Evolutionary conservation across 2,329 filamentous ascomycete genomes (phyloP).

Genomic region (Sclerotinia spermophila): DNA sequence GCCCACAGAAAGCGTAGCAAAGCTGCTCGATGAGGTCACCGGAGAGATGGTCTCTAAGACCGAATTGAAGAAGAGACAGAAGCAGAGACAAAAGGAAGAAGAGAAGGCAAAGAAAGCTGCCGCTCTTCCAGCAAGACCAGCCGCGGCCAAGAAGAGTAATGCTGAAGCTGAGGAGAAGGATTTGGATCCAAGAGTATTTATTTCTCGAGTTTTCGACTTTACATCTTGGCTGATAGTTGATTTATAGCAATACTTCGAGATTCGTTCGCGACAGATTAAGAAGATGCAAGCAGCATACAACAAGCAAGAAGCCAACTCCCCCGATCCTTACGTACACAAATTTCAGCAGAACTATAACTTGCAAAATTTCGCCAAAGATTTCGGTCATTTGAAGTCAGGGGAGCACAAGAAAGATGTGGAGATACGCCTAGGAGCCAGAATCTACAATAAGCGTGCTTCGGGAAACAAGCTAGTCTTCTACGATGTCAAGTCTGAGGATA

Average conservation of each 20-base stretch:
- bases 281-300: constrained; percentile 52
- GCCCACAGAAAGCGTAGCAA: constrained; percentile 31
- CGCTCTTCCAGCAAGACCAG: constrained; percentile 56
- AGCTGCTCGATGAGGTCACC: constrained; percentile 83
- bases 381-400: constrained; percentile 79
- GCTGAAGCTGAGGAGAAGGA: constrained; percentile 63
- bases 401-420: constrained; percentile 73
- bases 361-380: constrained; percentile 73
- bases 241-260: constrained; percentile 85
- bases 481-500: constrained; percentile 72
- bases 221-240: constrained; percentile 20
- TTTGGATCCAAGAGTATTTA: constrained; percentile 65
- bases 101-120: constrained; percentile 87
- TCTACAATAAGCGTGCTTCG: constrained; percentile 81
- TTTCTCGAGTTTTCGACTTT: not conserved
- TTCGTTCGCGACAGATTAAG: constrained; percentile 79
- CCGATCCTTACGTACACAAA: constrained; percentile 89
- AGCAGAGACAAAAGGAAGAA: constrained; percentile 81
- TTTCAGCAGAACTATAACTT: constrained; percentile 85
- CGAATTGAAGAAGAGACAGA: constrained; percentile 92
- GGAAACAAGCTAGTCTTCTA: constrained; percentile 90
- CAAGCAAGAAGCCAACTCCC: constrained; percentile 56
- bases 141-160: constrained; percentile 54
- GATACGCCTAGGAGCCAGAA: constrained; percentile 76
- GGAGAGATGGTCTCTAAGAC: constrained; percentile 83